These are phyloP conservation scores for Dichotomocladium elegans DNA, from an alignment of 371 early-diverging fungal genomes.

Conservation along the genomic window DNA sequence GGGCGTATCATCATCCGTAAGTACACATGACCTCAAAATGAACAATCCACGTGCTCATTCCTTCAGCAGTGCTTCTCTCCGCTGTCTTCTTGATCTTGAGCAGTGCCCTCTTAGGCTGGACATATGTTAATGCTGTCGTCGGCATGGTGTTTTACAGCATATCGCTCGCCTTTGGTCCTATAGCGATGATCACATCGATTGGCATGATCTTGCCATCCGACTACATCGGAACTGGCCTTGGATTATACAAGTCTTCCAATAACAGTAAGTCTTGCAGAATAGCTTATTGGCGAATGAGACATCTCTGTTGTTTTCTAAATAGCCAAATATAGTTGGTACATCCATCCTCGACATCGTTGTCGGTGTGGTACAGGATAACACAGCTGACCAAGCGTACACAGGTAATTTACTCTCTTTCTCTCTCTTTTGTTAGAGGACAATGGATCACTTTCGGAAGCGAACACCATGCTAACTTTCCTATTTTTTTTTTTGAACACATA, in stretches of 20 bases:
- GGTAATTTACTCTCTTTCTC: constrained; percentile 1
- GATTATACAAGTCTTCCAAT: constrained; percentile 45
- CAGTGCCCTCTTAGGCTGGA: constrained; percentile 41
- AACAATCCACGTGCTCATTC: not conserved
- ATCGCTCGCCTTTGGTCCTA: constrained; percentile 51
- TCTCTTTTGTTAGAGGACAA: no score
- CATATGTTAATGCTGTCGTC: constrained; percentile 33
- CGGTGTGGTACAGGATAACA: constrained; percentile 51
- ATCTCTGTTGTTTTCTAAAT: not conserved
- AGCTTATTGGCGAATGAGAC: not conserved
- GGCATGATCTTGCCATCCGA: constrained; percentile 48
- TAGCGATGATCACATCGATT: constrained; percentile 50
- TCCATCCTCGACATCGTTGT: constrained; percentile 47
- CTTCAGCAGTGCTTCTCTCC: constrained; percentile 23
- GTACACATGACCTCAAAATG: constrained; percentile 1
- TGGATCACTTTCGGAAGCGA: no score
- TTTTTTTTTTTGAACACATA: not conserved
- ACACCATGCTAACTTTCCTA: not conserved
- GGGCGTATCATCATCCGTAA: constrained; percentile 32
- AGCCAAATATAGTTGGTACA: constrained; percentile 26
- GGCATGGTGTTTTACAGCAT: constrained; percentile 51
- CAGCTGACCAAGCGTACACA: constrained; percentile 31
- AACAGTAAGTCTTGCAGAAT: constrained; percentile 19
- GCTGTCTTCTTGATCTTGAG: constrained; percentile 39
- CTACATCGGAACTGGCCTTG: constrained; percentile 52